A percentile compares a stretch with the other conserved stretches of the same genome.
Conservation (phyloP, 2,329 filamentous ascomycete genomes). For the Aspergillus terreus region DNA sequence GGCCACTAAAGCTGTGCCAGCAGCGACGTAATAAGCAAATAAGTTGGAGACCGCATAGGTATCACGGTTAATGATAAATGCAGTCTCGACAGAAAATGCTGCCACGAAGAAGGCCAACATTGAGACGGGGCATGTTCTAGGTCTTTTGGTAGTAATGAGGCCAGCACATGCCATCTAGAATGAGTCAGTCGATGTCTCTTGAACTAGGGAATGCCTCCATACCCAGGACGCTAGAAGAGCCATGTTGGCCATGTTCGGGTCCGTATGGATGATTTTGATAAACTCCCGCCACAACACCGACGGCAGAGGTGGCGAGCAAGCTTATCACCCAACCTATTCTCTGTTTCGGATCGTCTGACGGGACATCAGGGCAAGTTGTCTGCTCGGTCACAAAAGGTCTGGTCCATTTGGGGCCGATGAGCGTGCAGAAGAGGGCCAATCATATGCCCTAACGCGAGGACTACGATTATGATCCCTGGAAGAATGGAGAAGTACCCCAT, state of each 20-base stretch:
- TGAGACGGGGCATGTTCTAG: slow-evolving; percentile 39
- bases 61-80: slow-evolving; percentile 26
- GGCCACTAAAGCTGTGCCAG: slow-evolving; percentile 44
- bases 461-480: slow-evolving; percentile 23
- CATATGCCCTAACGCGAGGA: slow-evolving; percentile 27
- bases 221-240: slow-evolving; percentile 37
- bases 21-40: slow-evolving; percentile 23
- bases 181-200: slow-evolving; percentile 16
- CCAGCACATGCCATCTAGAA: slow-evolving; percentile 31
- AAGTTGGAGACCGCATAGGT: slow-evolving; percentile 8
- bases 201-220: slow-evolving; percentile 20
- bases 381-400: slow-evolving; percentile 50
- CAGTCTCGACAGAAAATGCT: slow-evolving; percentile 32
- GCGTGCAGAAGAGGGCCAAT: slow-evolving; percentile 19
- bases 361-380: slow-evolving; percentile 24
- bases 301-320: slow-evolving; percentile 37
- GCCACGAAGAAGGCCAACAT: slow-evolving; percentile 34
- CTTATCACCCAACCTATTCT: slow-evolving; percentile 31
- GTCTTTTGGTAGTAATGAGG: slow-evolving; percentile 37
- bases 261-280: slow-evolving; percentile 22
- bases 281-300: slow-evolving; percentile 35
- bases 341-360: slow-evolving; percentile 27
- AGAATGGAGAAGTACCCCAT: slow-evolving; percentile 30
- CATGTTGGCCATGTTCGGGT: slow-evolving; percentile 11
- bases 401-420: slow-evolving; percentile 47